Base-by-base conservation (phyloP, 352 stramenopile species). In the Globisporangium middletonii region DNA sequence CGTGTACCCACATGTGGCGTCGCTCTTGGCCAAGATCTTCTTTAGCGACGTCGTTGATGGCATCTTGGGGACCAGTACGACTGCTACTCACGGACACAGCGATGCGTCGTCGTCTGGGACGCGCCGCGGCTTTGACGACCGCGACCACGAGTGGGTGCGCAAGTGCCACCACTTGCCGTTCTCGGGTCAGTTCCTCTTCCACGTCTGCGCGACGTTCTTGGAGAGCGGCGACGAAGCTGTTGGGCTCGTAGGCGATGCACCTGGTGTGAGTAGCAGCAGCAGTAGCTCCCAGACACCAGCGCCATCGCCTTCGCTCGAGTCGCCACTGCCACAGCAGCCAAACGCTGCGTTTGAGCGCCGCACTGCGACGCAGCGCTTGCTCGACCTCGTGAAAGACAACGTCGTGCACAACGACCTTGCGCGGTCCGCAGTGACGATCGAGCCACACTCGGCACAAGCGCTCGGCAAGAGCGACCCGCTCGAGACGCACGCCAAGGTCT, bases 401-500 rank as follows among this genome's bases (percentile, higher is more conserved):
- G 76, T 92, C 16, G 56, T 81, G 48, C 73, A 87, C 52, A 92
- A 93, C 49, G 78, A 92, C 61, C 38, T 86, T 2, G 66, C 71
- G n/a, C 67, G 79, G 16, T 55, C 60, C 1, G 67, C 65, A 2
- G 75, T 95, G 19, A 61, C 57, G 3, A 83, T 95, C 33, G 52
- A 67, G 27, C 80, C 81, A 0, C 83, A 95, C 50, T 82, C 81
- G 0, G 75, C 83, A 7, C 71, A 81, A 47, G 66, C 72, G 13
- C 65, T 95, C 23, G 85, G 85, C 46, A 90, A 91, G 55, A 90
- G 79, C 38, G 85, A 95, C 27, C 85, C 85, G 27, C 67, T 95
- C 8, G 85, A 95, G 59, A 95, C 85, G 15, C 85, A 95, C 57
- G 83, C 86, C 18, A 91, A 92, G 65, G 85, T 73, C 2, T 95